Evolutionary conservation across 345 rosid species (phyloP).

Genomic region (Eucalyptus albens): DNA sequence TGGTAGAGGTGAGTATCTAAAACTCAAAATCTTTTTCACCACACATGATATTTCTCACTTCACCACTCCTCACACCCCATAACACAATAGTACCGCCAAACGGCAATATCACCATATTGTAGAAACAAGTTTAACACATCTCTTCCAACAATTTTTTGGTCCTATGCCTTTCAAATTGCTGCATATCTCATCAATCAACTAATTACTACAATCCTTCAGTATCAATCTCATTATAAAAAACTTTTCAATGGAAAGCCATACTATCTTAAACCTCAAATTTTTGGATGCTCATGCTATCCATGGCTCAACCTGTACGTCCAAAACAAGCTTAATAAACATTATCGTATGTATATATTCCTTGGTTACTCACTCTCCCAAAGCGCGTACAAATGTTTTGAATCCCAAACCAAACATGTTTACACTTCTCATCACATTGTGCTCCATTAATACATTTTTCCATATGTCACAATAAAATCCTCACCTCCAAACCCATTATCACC

Average conservation of each 20-base stretch:
- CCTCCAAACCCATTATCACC: no score
- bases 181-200: not conserved
- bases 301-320: rapidly evolving
- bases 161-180: not conserved
- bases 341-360: not conserved
- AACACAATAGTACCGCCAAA: not conserved
- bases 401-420: not conserved
- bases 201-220: not conserved
- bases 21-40: not conserved
- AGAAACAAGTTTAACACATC: not conserved
- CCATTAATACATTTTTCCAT: no score
- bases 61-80: not conserved
- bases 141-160: not conserved
- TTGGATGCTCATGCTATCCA: rapidly evolving
- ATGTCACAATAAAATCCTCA: no score
- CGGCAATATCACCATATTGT: not conserved
- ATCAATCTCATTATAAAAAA: not conserved
- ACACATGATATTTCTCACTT: not conserved
- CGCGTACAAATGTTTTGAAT: not conserved
- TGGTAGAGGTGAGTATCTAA: not conserved
- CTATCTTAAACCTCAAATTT: not conserved
- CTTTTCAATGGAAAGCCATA: not conserved
- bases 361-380: not conserved
- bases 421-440: not conserved
- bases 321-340: not conserved